Conservation (phyloP, 768 basidiomycete genomes). For the Mycena vitilis region DNA sequence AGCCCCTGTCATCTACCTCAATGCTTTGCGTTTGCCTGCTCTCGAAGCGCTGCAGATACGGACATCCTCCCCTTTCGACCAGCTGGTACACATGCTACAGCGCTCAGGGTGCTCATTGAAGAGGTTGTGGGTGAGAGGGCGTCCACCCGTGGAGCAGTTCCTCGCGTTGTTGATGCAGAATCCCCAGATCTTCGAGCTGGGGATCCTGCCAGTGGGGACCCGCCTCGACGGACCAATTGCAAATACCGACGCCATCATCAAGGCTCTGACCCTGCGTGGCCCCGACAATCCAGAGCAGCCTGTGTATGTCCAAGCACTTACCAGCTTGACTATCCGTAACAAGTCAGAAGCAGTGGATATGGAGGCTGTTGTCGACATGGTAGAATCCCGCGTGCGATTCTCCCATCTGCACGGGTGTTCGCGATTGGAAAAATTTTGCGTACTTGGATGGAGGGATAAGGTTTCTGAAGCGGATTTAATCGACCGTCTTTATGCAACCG, state of each 20-base stretch:
- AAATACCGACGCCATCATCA: background rate
- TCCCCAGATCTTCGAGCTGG: background rate
- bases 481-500: too few relatives aligned
- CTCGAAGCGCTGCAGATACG: background rate
- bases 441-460: too few relatives aligned
- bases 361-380: conserved; percentile 1
- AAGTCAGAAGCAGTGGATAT: background rate
- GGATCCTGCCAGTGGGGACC: background rate
- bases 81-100: background rate
- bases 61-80: background rate
- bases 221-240: too few relatives aligned
- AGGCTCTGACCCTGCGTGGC: background rate
- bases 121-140: background rate
- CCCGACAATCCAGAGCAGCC: background rate
- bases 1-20: background rate
- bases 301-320: background rate
- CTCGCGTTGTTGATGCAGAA: background rate
- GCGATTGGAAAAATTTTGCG: background rate
- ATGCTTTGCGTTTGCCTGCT: background rate
- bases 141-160: background rate
- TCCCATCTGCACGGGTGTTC: conserved; percentile 7
- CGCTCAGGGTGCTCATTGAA: conserved; percentile 2
- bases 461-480: too few relatives aligned
- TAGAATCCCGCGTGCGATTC: background rate
- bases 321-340: background rate